phyloP scores from a whole-genome alignment of 306 rosid species.

The Gynostemma pentaphyllum region DNA sequence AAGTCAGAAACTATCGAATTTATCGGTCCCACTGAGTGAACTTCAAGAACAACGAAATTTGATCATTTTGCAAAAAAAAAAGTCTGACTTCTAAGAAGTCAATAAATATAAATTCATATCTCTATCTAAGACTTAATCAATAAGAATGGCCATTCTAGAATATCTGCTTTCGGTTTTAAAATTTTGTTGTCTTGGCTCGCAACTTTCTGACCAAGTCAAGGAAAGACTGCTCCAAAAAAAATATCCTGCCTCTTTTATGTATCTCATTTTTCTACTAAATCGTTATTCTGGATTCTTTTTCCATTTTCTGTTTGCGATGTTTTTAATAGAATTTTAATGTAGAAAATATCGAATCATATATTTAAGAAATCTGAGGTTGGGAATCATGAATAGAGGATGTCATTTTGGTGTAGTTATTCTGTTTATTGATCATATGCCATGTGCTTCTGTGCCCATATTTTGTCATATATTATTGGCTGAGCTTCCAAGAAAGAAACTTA shows the following conservation, averaged over 20 bases:
- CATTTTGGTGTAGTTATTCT: conserved; percentile 6
- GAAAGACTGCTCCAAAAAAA: too few species aligned
- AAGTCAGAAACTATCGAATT: not conserved
- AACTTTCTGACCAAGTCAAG: conserved; percentile 1
- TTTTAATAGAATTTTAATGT: not conserved
- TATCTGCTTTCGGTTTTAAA: not conserved
- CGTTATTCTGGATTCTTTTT: conserved; percentile 1
- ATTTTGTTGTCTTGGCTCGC: not conserved
- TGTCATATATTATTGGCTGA: not conserved
- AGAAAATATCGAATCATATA: not conserved
- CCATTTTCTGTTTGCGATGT: not conserved
- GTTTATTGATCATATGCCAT: conserved; percentile 22
- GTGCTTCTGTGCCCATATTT: not conserved
- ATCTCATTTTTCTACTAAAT: not conserved
- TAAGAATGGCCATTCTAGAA: not conserved
- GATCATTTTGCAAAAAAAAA: not conserved
- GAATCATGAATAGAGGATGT: conserved; percentile 22
- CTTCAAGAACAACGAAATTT: conserved; percentile 13
- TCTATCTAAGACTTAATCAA: not conserved
- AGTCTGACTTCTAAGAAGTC: conserved; percentile 33
- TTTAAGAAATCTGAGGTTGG: conserved; percentile 23
- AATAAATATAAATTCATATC: conserved; percentile 8
- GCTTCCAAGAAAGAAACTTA: conserved; percentile 4
- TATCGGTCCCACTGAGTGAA: not conserved
- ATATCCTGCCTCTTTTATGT: not conserved